A percentile compares a stretch with the other conserved stretches of the same genome.
Evolutionary conservation across 2,329 filamentous ascomycete species (phyloP).

Genomic region (Aspergillus tanneri): DNA sequence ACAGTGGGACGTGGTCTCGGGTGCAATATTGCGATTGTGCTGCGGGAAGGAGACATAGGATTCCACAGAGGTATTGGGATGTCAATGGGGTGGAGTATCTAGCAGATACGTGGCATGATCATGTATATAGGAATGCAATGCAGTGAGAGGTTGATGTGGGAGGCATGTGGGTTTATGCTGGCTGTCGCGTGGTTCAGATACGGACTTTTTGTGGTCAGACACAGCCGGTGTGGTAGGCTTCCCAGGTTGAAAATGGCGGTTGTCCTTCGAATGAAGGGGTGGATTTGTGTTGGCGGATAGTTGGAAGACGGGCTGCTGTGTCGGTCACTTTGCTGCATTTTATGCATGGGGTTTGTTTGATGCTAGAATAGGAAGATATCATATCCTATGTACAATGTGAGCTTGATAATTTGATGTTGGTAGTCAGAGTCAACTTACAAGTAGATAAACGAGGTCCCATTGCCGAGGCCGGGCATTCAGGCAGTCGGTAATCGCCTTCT

Average conservation of each 20-base stretch:
- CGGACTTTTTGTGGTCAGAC: constrained; percentile 5
- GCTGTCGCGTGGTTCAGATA: neutral
- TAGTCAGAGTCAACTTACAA: constrained; percentile 30
- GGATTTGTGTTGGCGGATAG: constrained; percentile 33
- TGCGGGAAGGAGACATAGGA: constrained; percentile 15
- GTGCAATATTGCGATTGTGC: constrained; percentile 30
- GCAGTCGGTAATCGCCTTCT: constrained; percentile 35
- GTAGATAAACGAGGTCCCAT: constrained; percentile 41
- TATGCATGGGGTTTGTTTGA: constrained; percentile 40
- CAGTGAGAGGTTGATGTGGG: neutral
- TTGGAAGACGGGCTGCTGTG: constrained; percentile 40
- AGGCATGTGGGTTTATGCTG: neutral
- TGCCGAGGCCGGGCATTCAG: constrained; percentile 37
- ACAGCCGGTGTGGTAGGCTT: constrained; percentile 38
- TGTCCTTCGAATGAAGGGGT: constrained; percentile 19
- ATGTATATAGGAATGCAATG: constrained; percentile 17
- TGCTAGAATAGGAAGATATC: constrained; percentile 42
- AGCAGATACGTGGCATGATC: constrained; percentile 25
- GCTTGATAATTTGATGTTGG: neutral
- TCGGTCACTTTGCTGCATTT: constrained; percentile 42
- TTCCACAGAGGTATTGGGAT: constrained; percentile 31
- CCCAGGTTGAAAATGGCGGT: constrained; percentile 25
- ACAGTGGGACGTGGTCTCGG: constrained; percentile 30
- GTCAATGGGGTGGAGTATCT: constrained; percentile 21
- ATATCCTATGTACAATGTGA: constrained; percentile 35